Evolutionary conservation across 2,329 filamentous ascomycete species (phyloP).

Genomic region (Myriangium duriaei): DNA sequence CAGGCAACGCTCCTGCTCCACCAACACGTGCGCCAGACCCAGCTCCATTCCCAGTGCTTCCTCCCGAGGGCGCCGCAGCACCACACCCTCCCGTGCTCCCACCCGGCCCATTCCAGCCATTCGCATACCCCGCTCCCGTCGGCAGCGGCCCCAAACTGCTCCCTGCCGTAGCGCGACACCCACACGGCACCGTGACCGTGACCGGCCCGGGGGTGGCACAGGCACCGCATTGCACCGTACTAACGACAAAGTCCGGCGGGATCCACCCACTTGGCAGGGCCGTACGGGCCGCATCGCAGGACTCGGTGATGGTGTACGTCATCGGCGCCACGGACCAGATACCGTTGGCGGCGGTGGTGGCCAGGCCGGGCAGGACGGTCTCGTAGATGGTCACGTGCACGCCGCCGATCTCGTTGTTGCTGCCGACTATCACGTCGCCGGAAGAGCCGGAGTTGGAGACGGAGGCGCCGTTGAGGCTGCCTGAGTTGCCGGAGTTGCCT

Average conservation of each 20-base stretch:
- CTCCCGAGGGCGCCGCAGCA: constrained; percentile 4
- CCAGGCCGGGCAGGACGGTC: constrained; percentile 22
- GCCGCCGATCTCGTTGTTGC: too few species aligned
- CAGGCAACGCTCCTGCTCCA: too few species aligned
- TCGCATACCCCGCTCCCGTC: too few species aligned
- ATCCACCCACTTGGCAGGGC: constrained; percentile 24
- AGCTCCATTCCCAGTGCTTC: constrained; percentile 4
- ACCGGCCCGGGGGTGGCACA: constrained; percentile 19
- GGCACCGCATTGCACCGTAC: constrained; percentile 21
- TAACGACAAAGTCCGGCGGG: constrained; percentile 24
- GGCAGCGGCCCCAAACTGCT: constrained; percentile 11
- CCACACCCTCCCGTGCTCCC: constrained; percentile 12
- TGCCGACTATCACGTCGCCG: too few species aligned
- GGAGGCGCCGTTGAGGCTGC: constrained; percentile 6
- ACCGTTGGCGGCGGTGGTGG: constrained; percentile 21
- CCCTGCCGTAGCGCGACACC: constrained; percentile 20
- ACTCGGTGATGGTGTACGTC: constrained; percentile 27
- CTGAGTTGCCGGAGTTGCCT: constrained; percentile 11
- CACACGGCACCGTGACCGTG: constrained; percentile 26
- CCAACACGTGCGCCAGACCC: too few species aligned
- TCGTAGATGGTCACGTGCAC: constrained; percentile 27
- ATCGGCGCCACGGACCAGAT: constrained; percentile 16
- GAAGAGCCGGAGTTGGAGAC: constrained; percentile 11
- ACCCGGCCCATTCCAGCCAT: too few species aligned
- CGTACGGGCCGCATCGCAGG: constrained; percentile 22